Percentiles rank a stretch among this genome's conserved stretches.
phyloP scores from a whole-genome alignment of 441 rosid genomes.

The Adansonia grandidieri region DNA sequence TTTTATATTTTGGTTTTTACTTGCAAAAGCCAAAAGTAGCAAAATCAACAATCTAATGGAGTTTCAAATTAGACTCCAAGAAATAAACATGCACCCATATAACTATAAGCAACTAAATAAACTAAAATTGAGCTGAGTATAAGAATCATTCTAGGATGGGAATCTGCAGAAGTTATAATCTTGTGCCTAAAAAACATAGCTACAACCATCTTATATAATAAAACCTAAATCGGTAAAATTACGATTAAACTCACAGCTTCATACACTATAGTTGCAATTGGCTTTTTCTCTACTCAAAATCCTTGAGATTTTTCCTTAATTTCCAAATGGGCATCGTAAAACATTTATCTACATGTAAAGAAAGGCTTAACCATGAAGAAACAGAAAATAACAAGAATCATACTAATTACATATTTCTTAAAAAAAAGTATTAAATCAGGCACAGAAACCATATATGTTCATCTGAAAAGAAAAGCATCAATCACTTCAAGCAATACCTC shows the following conservation, averaged over 20 bases:
- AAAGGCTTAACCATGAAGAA: neutral
- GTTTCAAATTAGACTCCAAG: neutral
- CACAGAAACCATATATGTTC: neutral
- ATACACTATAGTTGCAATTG: neutral
- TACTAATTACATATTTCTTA: neutral
- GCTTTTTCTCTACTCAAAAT: neutral
- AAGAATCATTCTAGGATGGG: neutral
- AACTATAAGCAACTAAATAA: constrained; percentile 3
- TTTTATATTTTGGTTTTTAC: neutral
- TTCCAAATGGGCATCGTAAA: neutral
- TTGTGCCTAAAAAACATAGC: neutral
- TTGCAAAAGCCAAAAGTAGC: constrained; percentile 5
- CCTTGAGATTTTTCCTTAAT: constrained; percentile 3
- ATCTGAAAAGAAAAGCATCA: neutral
- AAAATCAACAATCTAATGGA: neutral
- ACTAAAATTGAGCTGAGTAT: neutral
- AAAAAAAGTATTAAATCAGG: neutral
- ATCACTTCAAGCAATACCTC: neutral
- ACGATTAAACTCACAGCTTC: constrained; percentile 1
- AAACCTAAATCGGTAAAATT: neutral
- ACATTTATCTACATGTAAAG: neutral
- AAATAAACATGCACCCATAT: neutral
- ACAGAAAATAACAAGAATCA: neutral
- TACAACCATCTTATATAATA: neutral
- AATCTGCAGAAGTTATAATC: neutral